Base-by-base conservation (phyloP, 345 rosid genomes). In the Murraya koenigii region DNA sequence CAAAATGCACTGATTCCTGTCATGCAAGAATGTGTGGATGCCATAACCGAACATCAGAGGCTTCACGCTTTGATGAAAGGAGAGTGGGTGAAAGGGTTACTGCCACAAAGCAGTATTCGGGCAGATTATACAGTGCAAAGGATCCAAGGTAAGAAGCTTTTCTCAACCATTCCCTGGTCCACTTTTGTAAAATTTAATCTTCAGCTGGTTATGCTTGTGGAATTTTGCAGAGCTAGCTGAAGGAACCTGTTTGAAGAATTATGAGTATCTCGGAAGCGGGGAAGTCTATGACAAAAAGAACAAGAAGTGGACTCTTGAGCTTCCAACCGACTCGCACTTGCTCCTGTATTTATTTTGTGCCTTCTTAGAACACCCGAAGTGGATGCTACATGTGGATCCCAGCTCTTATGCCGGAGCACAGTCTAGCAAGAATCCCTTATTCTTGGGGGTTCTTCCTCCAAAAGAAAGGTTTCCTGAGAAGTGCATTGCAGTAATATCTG, bases 371-470 rank as follows among this genome's bases (percentile, higher is more conserved):
- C 95, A 94, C 72, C 99, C 98, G 8, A 93, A 92, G 83, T 96
- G 99, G 99, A 96, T 91, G 97, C 85, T 93, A 19, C 99, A 92
- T 82, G 88, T 95, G 63, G 99, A 95, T 86, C 97, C 98, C 15
- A 79, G 92, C 67, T 90, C 97, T 17, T 86, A 90, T 80, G 81
- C 93, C 64, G 99, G 95, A 75, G 90, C 91, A 26, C 97, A 94
- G 69, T 88, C 94, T 38, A 91, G 98, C 89, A 91, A 89, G 81
- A 94, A 92, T 72, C 98, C 97, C 13, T 83, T 96, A 38, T 90
- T 92, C 85, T 85, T 94, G 80, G 98, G 99, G 60, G 85, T 86
- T 70, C 78, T 92, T 63, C 99, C 96, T 78, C 93, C 95, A 23
- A 96, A 92, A 82, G 98, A 94, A 83, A 90, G 94, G 81, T 91